Evolutionary conservation across 176 grass and related monocot species (phyloP).

Genomic region (Carex cristatella): DNA sequence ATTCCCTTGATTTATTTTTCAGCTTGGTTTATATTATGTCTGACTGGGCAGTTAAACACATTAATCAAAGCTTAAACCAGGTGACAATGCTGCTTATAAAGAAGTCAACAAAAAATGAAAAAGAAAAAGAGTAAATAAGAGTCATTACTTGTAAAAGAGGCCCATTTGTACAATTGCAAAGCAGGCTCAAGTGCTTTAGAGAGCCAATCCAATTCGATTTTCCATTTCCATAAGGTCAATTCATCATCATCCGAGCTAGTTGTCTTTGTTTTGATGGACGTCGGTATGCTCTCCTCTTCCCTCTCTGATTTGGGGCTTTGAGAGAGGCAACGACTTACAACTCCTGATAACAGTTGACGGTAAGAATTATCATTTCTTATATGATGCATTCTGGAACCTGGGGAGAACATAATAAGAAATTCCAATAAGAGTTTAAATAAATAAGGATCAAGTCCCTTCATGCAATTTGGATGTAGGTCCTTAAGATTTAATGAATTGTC

Average conservation of each 20-base stretch:
- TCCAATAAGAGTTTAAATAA: background rate
- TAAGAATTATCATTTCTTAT: constrained; percentile 29
- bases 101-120: background rate
- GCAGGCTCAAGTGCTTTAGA: constrained; percentile 85
- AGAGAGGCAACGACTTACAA: constrained; percentile 41
- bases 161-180: constrained; percentile 75
- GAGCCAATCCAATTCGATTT: constrained; percentile 79
- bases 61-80: background rate
- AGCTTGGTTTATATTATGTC: background rate
- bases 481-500: background rate
- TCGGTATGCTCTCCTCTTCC: constrained; percentile 11
- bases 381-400: constrained; percentile 27
- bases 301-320: constrained; percentile 13
- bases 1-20: background rate
- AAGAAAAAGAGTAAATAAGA: background rate
- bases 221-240: constrained; percentile 52
- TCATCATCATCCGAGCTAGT: constrained; percentile 19
- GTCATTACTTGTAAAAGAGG: constrained; percentile 39
- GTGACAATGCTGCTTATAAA: background rate
- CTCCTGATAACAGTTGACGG: constrained; percentile 18
- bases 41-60: background rate
- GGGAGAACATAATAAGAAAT: background rate
- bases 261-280: background rate
- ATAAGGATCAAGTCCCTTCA: background rate
- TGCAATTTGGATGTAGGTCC: background rate